Evolutionary conservation across 371 early-diverging fungal species (phyloP), one percentile per base, ranked within the genome.

Genomic region (Mortierella sp.): DNA sequence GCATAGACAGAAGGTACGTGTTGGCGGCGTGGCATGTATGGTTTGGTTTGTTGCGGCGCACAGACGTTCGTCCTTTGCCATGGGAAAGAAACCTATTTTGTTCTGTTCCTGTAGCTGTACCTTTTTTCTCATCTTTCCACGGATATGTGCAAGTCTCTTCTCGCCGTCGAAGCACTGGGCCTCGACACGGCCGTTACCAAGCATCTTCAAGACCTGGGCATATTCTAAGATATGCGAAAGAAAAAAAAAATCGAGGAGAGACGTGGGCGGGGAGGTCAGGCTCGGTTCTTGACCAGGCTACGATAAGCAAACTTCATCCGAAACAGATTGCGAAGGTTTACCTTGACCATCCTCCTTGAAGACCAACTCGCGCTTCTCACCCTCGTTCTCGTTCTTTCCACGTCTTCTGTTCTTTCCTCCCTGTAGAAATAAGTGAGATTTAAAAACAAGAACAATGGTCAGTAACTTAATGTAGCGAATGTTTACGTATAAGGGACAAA

Each of bases 71-170:
- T 26, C 31, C 47, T 49, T 32, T 23, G 3, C 27, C 24, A 24
- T 6, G 1, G 44, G 44, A 44, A 44, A 44, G 8, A 19, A 1
- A 44, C 44, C 44, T 1, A 39, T 6, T 27, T 34, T 7, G 19
- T 34, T 34, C 37, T 34, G 0, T 34, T 34, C 11, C 1, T 7
- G 37, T 85, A 11, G 17, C 5, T 14, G 19, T 67, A 95, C 95
- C 88, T 97, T 95, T 86, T 98, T 99, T 78, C 97, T 90, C 91
- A 99, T 91, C 78, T 94, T 95, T 59, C 99, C 99, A 66, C 99
- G 93, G 82, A 99, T 95, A 69, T 95, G 96, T 60, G 95, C 99
- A 79, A 95, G 81, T 51, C 99, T 90, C 82, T 91, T 95, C 37
- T 88, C 87, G 53, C 97, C 96, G 83, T 99, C 99, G 68, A 94